phyloP scores from a whole-genome alignment of 805 yeast species.

The Lipomyces lipofer region DNA sequence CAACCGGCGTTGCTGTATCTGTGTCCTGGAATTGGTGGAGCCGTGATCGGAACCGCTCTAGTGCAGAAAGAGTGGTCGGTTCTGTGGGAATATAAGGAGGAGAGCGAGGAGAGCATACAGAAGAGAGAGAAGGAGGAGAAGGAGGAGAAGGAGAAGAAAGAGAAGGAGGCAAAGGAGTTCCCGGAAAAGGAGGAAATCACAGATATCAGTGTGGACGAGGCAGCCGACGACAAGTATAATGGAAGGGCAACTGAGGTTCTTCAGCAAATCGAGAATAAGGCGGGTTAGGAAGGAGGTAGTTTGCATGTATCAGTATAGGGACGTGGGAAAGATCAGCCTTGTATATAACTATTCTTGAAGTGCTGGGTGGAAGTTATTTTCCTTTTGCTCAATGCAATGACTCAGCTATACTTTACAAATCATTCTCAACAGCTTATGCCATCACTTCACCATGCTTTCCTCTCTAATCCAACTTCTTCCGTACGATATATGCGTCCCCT shows the following conservation, averaged over 20 bases:
- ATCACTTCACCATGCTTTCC: background rate
- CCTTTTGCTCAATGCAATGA: no score
- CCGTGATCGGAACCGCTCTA: constrained; percentile 16
- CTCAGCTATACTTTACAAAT: no score
- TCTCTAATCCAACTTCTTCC: constrained; percentile 14
- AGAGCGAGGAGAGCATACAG: constrained; percentile 18
- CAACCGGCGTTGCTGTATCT: constrained; percentile 71
- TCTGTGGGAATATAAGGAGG: constrained; percentile 25
- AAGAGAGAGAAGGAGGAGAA: constrained; percentile 34
- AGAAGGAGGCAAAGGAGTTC: background rate
- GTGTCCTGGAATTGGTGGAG: constrained; percentile 47
- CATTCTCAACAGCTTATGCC: background rate
- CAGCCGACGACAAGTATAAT: no score
- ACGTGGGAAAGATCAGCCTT: background rate
- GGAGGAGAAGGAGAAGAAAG: background rate
- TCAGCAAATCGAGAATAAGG: no score
- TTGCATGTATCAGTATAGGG: background rate
- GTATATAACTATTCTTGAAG: background rate
- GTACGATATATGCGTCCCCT: constrained; percentile 50
- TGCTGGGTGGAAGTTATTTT: no score
- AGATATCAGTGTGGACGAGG: background rate
- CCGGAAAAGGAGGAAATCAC: background rate
- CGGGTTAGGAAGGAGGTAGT: no score
- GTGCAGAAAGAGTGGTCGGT: constrained; percentile 13
- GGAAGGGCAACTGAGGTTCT: no score